Evolutionary conservation across 768 basidiomycete genomes (phyloP).

Genomic region (Ramaria sp.): DNA sequence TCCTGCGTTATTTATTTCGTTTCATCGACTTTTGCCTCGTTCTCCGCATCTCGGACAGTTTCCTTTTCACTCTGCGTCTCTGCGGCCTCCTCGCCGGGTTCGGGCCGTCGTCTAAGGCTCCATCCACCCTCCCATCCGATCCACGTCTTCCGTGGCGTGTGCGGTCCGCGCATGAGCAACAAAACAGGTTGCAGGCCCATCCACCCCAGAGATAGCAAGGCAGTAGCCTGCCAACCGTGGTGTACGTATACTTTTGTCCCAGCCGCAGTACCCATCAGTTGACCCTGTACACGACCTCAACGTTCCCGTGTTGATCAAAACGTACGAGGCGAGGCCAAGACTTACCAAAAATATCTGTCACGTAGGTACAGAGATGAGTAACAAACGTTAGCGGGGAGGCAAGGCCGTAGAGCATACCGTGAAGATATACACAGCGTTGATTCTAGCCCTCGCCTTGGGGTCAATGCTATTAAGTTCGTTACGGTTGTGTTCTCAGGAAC

Average conservation of each 20-base stretch:
- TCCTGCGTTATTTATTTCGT: too few relatives aligned
- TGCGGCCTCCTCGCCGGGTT: background rate
- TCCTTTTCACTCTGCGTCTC: background rate
- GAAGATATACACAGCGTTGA: constrained; percentile 70
- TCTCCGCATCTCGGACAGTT: too few relatives aligned
- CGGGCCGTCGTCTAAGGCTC: constrained; percentile 7
- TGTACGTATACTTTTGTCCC: constrained; percentile 61
- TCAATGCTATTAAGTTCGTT: constrained; percentile 25
- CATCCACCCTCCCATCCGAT: constrained; percentile 28
- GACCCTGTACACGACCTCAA: constrained; percentile 30
- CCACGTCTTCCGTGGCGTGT: constrained; percentile 28
- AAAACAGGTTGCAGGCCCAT: constrained; percentile 45
- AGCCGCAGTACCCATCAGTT: constrained; percentile 73
- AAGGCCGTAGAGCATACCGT: constrained; percentile 31
- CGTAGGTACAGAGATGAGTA: background rate
- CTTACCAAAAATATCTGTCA: constrained; percentile 8
- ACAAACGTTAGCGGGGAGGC: too few relatives aligned
- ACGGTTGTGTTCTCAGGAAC: background rate
- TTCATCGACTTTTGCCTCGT: too few relatives aligned
- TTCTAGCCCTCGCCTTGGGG: constrained; percentile 45
- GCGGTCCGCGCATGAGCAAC: constrained; percentile 60
- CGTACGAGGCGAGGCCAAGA: background rate
- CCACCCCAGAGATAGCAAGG: constrained; percentile 49
- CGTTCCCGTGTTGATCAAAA: too few relatives aligned
- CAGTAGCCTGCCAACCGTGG: constrained; percentile 61